Evolutionary conservation across 768 basidiomycete species (phyloP).

Genomic region (Leccinum olivaceopallidum): DNA sequence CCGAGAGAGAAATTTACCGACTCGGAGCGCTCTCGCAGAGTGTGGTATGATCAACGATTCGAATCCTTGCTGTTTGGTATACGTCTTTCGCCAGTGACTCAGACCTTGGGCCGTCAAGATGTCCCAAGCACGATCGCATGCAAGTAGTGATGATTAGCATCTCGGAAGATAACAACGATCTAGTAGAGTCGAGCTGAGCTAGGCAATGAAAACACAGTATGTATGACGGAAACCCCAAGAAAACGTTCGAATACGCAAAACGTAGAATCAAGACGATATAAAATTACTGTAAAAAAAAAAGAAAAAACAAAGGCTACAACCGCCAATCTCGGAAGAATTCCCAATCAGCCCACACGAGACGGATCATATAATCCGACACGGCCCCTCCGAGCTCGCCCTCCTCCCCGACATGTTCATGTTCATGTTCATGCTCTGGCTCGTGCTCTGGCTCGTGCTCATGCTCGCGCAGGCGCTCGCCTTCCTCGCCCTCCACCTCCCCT

Average conservation of each 20-base stretch:
- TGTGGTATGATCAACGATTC: too few relatives aligned
- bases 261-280: neutral
- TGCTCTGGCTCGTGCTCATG: neutral
- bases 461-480: slow-evolving; percentile 30
- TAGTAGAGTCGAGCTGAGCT: neutral
- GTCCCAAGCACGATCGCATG: neutral
- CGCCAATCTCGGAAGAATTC: slow-evolving; percentile 78
- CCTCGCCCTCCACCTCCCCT: slow-evolving; percentile 40
- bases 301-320: slow-evolving; percentile 33
- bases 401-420: slow-evolving; percentile 36
- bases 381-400: slow-evolving; percentile 63
- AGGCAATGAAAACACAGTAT: neutral
- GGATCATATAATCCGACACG: slow-evolving; percentile 84
- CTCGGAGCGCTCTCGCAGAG: too few relatives aligned
- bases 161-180: neutral
- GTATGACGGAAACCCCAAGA: neutral
- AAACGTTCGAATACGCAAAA: neutral
- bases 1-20: too few relatives aligned
- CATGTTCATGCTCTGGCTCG: too few relatives aligned
- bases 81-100: too few relatives aligned
- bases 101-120: too few relatives aligned
- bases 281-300: neutral
- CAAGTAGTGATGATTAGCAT: slow-evolving; percentile 9
- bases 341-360: slow-evolving; percentile 58
- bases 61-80: too few relatives aligned